Base-by-base conservation (phyloP, 1,139 yeast genomes). In the Hanseniaspora gamundiae region DNA sequence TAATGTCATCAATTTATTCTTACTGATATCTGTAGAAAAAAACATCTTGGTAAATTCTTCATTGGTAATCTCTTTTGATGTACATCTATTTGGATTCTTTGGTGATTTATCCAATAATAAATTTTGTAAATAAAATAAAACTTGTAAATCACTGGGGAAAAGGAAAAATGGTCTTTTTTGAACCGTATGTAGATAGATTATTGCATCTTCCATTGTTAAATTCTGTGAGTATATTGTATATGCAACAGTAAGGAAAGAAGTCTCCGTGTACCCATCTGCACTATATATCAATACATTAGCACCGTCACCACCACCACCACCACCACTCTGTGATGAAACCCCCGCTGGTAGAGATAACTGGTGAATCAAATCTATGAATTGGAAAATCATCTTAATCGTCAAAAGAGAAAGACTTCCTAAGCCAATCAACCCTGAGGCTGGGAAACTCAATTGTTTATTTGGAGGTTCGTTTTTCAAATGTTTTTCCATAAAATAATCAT, bases 211-310 rank as follows among this genome's bases (percentile, higher is more conserved):
- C 20, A 73, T 59, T 2, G 68, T 48, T 29, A 74, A 56, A 43
- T 81, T 75, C 38, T 76, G 68, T 2, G 81, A 62, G 60, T 81
- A 88, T 49, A 88, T 80, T 46, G 83, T 53, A 56, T 75, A 87
- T 49, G 87, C 76, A 39, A 86, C 65, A 0, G 78, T 74, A 41
- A 88, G 64, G 26, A 88, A 68, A 4, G 95, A 79, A 48, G 88
- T 82, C 58, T 88, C 96, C 0, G 96, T 86, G 61, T 87, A 88
- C 0, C 97, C 97, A 64, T 88, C 96, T 3, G 84, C 75, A 57
- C 95, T 87, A 58, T 80, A 81, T 14, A 87, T 67, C 49, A 88
- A 53, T 1, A 60, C 46, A 3, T 48, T 41, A 35, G 35, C 4
- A 28, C n/a, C n/a, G n/a, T 28, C 9, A 13, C 7, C 30, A 4